Percentiles rank a stretch among this genome's conserved stretches.
These are phyloP conservation scores for Geotrichum fermentans DNA, from an alignment of 1,139 yeast genomes.

Conservation along the genomic window DNA sequence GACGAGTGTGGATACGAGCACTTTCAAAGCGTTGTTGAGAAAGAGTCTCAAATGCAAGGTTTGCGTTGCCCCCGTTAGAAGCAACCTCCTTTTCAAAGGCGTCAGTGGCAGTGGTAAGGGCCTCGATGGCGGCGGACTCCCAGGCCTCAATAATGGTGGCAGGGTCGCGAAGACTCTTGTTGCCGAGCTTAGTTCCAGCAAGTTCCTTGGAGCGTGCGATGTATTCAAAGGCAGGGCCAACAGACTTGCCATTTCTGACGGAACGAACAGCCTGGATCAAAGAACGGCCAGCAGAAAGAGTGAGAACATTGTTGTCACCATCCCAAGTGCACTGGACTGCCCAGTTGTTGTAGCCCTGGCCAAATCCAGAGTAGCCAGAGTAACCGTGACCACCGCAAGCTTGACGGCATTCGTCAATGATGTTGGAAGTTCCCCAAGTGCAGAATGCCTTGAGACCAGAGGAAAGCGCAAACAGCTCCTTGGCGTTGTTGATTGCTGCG, in stretches of 20 bases:
- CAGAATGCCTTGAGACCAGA: constrained; percentile 81
- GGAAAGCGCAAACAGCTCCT: constrained; percentile 72
- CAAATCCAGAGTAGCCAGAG: constrained; percentile 78
- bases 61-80: constrained; percentile 26
- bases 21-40: constrained; percentile 38
- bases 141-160: constrained; percentile 35
- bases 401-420: constrained; percentile 81
- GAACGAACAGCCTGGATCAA: constrained; percentile 32
- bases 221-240: constrained; percentile 28
- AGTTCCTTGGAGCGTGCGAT: constrained; percentile 23
- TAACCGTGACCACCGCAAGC: constrained; percentile 93
- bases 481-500: constrained; percentile 55
- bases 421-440: constrained; percentile 72
- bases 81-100: constrained; percentile 22
- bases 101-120: constrained; percentile 32
- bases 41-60: constrained; percentile 36
- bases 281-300: constrained; percentile 62
- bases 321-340: constrained; percentile 95
- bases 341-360: constrained; percentile 81
- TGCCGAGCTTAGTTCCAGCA: constrained; percentile 27
- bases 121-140: constrained; percentile 38
- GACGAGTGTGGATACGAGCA: constrained; percentile 36
- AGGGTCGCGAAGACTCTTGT: constrained; percentile 25
- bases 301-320: constrained; percentile 83
- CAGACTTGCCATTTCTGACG: constrained; percentile 29